Percentiles rank a stretch among this genome's conserved stretches.
Conservation (phyloP, 805 yeast species). For the Kodamaea neixiangensis region DNA sequence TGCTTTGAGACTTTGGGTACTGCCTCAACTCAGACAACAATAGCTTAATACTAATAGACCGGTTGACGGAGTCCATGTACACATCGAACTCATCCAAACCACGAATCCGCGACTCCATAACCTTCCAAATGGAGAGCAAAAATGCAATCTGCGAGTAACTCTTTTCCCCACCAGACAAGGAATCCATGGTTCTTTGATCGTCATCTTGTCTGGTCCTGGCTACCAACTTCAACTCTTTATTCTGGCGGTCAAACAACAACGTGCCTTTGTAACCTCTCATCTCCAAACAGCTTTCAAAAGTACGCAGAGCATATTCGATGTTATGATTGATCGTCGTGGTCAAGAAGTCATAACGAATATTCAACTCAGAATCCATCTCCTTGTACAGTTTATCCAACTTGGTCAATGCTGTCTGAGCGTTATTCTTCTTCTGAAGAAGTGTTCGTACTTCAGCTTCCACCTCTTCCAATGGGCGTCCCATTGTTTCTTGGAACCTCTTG, state of each 20-base stretch:
- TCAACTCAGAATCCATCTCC: slow-evolving; percentile 31
- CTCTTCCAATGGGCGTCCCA: slow-evolving; percentile 59
- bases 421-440: slow-evolving; percentile 33
- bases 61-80: slow-evolving; percentile 91
- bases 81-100: slow-evolving; percentile 98
- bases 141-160: slow-evolving; percentile 91
- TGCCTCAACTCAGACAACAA: slow-evolving; percentile 67
- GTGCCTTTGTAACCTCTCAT: slow-evolving; percentile 75
- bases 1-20: slow-evolving; percentile 74
- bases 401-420: slow-evolving; percentile 43
- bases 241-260: slow-evolving; percentile 60
- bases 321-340: slow-evolving; percentile 33
- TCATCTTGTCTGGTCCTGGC: slow-evolving; percentile 64
- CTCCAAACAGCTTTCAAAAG: slow-evolving; percentile 60
- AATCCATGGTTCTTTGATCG: slow-evolving; percentile 67
- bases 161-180: slow-evolving; percentile 96
- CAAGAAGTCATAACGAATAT: slow-evolving; percentile 33
- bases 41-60: slow-evolving; percentile 74
- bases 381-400: slow-evolving; percentile 36
- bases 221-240: slow-evolving; percentile 52
- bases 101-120: slow-evolving; percentile 83
- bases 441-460: slow-evolving; percentile 37
- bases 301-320: slow-evolving; percentile 32
- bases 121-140: slow-evolving; percentile 86
- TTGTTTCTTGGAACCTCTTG: slow-evolving; percentile 49